These are phyloP conservation scores for Myxozyma geophila DNA, from an alignment of 805 yeast species.

Conservation along the genomic window DNA sequence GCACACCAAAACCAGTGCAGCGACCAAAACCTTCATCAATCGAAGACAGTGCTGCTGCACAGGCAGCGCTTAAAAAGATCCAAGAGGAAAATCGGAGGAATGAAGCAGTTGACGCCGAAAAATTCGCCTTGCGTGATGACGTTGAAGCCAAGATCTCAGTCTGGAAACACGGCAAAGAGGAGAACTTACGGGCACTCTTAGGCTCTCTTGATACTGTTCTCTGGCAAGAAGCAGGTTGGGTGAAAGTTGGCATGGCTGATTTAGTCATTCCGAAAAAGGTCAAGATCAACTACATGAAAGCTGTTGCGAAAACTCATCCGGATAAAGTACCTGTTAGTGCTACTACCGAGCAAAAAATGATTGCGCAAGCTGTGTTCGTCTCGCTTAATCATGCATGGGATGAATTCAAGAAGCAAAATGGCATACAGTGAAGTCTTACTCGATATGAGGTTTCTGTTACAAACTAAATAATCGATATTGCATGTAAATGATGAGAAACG, in stretches of 20 bases:
- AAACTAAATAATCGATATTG: neutral
- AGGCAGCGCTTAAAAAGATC: constrained; percentile 58
- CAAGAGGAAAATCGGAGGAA: constrained; percentile 54
- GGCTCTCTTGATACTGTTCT: constrained; percentile 69
- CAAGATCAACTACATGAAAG: constrained; percentile 80
- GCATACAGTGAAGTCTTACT: constrained; percentile 40
- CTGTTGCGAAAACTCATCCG: constrained; percentile 76
- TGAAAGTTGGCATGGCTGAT: constrained; percentile 67
- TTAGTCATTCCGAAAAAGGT: constrained; percentile 88
- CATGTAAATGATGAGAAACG: too few species aligned
- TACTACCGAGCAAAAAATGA: constrained; percentile 71
- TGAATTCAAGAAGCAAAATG: constrained; percentile 64
- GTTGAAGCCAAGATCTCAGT: constrained; percentile 57
- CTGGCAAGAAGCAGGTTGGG: constrained; percentile 72
- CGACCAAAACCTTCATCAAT: constrained; percentile 20
- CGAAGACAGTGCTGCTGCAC: constrained; percentile 36
- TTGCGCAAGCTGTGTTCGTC: constrained; percentile 86
- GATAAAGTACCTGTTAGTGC: constrained; percentile 74
- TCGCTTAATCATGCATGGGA: constrained; percentile 91
- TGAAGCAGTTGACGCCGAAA: constrained; percentile 59
- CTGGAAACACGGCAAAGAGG: constrained; percentile 80
- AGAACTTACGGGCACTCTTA: constrained; percentile 77
- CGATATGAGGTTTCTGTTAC: neutral
- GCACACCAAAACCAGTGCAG: constrained; percentile 14
- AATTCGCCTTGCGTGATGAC: constrained; percentile 63